phyloP scores from a whole-genome alignment of 768 basidiomycete genomes.

The Leccinum aurantiacum region DNA sequence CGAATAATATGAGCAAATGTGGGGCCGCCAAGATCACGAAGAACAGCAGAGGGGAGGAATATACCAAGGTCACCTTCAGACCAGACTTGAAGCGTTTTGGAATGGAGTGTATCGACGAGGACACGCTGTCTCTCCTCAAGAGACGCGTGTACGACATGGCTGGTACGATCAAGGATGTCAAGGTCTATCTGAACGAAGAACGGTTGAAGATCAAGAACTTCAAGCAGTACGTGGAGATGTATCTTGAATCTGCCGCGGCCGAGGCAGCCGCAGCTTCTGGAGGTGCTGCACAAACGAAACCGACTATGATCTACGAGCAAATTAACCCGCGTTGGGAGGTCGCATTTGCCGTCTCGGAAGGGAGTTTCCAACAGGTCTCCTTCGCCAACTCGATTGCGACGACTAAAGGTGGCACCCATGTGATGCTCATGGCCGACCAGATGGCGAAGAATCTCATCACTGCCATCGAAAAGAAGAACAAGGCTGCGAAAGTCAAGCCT shows the following conservation, averaged over 20 bases:
- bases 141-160: conserved; percentile 98
- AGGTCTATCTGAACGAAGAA: conserved; percentile 92
- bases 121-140: conserved; percentile 83
- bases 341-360: conserved; percentile 92
- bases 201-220: conserved; percentile 91
- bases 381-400: conserved; percentile 98
- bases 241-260: conserved; percentile 74
- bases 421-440: conserved; percentile 80
- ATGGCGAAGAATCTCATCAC: conserved; percentile 82
- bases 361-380: conserved; percentile 89
- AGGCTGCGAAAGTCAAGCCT: conserved; percentile 90
- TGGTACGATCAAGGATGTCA: conserved; percentile 90
- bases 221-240: conserved; percentile 96
- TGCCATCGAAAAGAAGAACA: conserved; percentile 94
- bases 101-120: conserved; percentile 88
- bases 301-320: conserved; percentile 78
- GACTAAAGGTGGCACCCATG: conserved; percentile 95
- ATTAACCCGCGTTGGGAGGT: conserved; percentile 89
- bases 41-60: conserved; percentile 84
- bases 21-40: conserved; percentile 93
- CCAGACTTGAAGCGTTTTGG: conserved; percentile 92
- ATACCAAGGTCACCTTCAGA: conserved; percentile 88
- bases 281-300: conserved; percentile 77
- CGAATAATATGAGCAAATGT: conserved; percentile 87
- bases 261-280: conserved; percentile 68